phyloP scores from a whole-genome alignment of 163 green algal genomes.

The Chloroidium sp. region DNA sequence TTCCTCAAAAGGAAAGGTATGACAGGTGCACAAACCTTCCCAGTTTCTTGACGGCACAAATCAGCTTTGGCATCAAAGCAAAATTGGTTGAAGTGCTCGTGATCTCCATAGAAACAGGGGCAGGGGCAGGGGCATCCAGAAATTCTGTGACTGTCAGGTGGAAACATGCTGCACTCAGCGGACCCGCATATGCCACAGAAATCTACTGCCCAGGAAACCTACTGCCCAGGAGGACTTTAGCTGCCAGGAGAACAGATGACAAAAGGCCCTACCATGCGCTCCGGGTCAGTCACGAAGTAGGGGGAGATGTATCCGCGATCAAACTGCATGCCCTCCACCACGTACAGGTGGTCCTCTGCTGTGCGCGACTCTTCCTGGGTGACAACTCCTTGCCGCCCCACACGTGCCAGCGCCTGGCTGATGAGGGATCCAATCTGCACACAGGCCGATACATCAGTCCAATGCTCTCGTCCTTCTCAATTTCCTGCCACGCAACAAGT shows the following conservation, averaged over 20 bases:
- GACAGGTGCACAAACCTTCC: too few relatives aligned
- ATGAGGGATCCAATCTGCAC: constrained; percentile 92
- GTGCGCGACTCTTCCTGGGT: constrained; percentile 98
- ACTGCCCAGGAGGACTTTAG: neutral
- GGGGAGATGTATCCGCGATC: constrained; percentile 98
- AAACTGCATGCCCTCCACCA: constrained; percentile 99
- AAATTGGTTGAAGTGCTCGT: too few relatives aligned
- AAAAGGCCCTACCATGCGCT: constrained; percentile 75
- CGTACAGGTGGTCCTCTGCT: constrained; percentile 87
- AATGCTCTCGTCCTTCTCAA: neutral
- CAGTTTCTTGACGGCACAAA: too few relatives aligned
- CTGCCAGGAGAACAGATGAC: neutral
- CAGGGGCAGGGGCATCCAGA: too few relatives aligned
- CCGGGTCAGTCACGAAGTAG: constrained; percentile 99
- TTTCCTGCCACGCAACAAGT: too few relatives aligned
- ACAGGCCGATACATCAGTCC: neutral
- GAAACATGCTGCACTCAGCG: too few relatives aligned
- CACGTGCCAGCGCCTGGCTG: constrained; percentile 88
- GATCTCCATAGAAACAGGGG: too few relatives aligned
- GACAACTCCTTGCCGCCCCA: constrained; percentile 88
- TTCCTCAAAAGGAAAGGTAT: too few relatives aligned
- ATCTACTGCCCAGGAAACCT: too few relatives aligned
- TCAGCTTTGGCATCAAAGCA: too few relatives aligned
- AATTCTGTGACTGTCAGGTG: too few relatives aligned
- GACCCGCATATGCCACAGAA: too few relatives aligned